phyloP scores from a whole-genome alignment of 2,329 filamentous ascomycete species.

The Neofusicoccum kwambonambiense region DNA sequence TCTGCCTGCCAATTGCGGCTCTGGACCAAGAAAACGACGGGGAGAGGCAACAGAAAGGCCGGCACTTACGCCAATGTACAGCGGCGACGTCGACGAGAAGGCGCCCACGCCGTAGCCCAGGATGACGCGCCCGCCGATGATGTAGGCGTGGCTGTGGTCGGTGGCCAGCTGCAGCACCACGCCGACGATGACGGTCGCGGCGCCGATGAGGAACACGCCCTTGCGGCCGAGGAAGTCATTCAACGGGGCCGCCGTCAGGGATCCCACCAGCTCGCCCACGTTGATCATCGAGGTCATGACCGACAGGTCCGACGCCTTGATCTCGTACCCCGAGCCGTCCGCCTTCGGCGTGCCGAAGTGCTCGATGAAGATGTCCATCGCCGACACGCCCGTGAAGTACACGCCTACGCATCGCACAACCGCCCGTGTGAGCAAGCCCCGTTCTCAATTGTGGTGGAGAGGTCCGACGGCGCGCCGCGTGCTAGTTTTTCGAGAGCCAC shows the following conservation, averaged over 20 bases:
- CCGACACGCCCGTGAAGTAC: conserved; percentile 36
- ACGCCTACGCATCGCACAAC: conserved; percentile 22
- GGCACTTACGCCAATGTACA: conserved; percentile 35
- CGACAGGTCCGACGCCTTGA: conserved; percentile 26
- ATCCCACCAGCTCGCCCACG: conserved; percentile 40
- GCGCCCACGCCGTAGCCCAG: conserved; percentile 37
- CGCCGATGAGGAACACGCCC: conserved; percentile 30
- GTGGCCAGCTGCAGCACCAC: conserved; percentile 18
- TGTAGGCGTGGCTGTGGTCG: conserved; percentile 2
- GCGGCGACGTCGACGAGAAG: conserved; percentile 40
- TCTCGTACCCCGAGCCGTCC: conserved; percentile 29
- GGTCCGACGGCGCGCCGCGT: too few relatives aligned
- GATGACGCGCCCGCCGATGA: conserved; percentile 22
- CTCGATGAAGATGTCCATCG: conserved; percentile 31
- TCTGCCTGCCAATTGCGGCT: neutral
- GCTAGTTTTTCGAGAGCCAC: too few relatives aligned
- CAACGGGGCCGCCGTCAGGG: conserved; percentile 37
- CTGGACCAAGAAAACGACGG: neutral
- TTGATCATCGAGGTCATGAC: conserved; percentile 43
- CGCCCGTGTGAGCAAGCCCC: too few relatives aligned
- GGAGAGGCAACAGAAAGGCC: neutral
- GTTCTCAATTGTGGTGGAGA: too few relatives aligned
- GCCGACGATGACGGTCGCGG: conserved; percentile 28
- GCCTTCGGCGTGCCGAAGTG: conserved; percentile 32
- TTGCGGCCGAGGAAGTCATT: conserved; percentile 39